Evolutionary conservation across 306 rosid genomes (phyloP), one percentile per base, ranked within the genome.

Genomic region (Pterocarpus macrocarpus): DNA sequence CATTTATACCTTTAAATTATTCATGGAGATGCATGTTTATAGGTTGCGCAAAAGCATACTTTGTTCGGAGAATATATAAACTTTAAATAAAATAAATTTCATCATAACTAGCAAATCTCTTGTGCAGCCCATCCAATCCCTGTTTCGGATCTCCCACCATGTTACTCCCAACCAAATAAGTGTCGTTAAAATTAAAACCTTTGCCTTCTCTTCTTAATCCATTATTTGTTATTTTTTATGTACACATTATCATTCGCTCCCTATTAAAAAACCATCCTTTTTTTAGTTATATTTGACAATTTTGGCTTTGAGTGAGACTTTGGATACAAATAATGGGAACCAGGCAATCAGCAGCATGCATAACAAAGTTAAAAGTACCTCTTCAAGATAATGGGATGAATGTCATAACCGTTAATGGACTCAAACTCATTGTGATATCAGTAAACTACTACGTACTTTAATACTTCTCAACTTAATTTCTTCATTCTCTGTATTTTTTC

Each of bases 81-180:
- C 41, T 38, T 38, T 38, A 6, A 5, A 12, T 45, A 70, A 69
- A n/a, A 69, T 69, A 32, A 69, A 47, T 35, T 30, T 69, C 1
- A 32, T 70, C 28, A 22, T 32, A 15, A 68, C 17, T 5, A 6
- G 43, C 28, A 13, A 69, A 69, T 49, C 59, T 47, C 2, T 7
- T 1, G 17, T 28, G 57, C 75, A 59, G 28, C 22, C 75, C 61
- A 50, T 71, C 76, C 76, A 34, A 71, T 69, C 61, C 7, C 33
- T 12, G 17, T 22, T 33, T 71, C 44, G 33, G 16, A 15, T 50
- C 53, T 68, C 38, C 14, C 75, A 50, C 41, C 41, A 3, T 50
- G 33, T 71, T 71, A 5, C 47, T 45, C 41, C 73, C 44, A 68
- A 44, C 73, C 39, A 68, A 68, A 38, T 38, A 4, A 38, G 1